Evolutionary conservation across 352 stramenopile genomes (phyloP).

Genomic region (Pythium phragmiticola): DNA sequence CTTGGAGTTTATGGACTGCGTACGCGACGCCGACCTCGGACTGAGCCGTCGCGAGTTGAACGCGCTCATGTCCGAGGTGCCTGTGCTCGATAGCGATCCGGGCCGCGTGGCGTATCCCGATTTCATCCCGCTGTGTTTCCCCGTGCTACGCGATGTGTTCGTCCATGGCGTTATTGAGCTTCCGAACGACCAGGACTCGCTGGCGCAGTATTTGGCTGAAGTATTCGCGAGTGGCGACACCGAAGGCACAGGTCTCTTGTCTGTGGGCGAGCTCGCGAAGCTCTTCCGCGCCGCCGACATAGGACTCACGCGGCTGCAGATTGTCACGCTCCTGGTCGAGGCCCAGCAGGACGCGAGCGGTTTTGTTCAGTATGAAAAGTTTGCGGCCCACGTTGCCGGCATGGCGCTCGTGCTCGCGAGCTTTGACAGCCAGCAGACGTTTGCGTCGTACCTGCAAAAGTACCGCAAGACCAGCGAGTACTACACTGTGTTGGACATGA

Average conservation of each 20-base stretch:
- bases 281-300: slow-evolving; percentile 63
- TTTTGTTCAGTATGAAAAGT: slow-evolving; percentile 77
- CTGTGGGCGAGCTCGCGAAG: slow-evolving; percentile 54
- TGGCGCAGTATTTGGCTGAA: slow-evolving; percentile 71
- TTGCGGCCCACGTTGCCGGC: slow-evolving; percentile 54
- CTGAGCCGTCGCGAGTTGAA: slow-evolving; percentile 75
- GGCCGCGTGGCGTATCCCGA: slow-evolving; percentile 42
- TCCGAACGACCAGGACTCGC: slow-evolving; percentile 59
- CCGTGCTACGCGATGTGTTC: slow-evolving; percentile 53
- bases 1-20: slow-evolving; percentile 61
- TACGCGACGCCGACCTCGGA: slow-evolving; percentile 70
- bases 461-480: slow-evolving; percentile 79
- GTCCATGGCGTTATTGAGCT: slow-evolving; percentile 56
- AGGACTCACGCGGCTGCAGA: slow-evolving; percentile 75
- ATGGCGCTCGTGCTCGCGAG: slow-evolving; percentile 71
- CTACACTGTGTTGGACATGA: slow-evolving; percentile 74
- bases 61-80: slow-evolving; percentile 65
- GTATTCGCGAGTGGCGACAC: slow-evolving; percentile 70
- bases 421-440: slow-evolving; percentile 65
- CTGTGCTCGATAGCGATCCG: slow-evolving; percentile 31
- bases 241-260: slow-evolving; percentile 60
- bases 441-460: slow-evolving; percentile 50
- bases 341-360: slow-evolving; percentile 74
- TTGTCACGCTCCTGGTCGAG: slow-evolving; percentile 64
- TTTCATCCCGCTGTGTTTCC: slow-evolving; percentile 65